Conservation (phyloP, 305 asterid species). For the Solanum hybrid region DNA sequence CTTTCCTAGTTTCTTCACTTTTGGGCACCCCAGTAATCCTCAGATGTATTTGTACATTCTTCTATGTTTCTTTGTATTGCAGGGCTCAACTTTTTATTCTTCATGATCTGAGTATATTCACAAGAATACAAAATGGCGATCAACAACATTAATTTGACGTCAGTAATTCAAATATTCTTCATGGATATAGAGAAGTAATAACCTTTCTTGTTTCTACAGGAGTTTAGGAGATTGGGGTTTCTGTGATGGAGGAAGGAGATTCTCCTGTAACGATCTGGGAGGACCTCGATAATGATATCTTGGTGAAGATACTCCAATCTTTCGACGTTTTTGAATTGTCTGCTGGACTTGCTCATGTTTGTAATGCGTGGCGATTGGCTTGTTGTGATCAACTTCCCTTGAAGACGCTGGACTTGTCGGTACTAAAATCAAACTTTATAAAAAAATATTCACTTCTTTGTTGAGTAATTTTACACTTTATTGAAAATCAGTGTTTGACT, state of each 20-base stretch:
- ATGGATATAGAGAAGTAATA: background rate
- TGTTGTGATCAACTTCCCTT: background rate
- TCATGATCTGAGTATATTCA: background rate
- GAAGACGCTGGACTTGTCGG: constrained; percentile 36
- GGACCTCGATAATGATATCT: constrained; percentile 58
- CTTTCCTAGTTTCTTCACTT: background rate
- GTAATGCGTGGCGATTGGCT: constrained; percentile 53
- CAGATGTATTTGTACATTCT: background rate
- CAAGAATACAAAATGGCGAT: background rate
- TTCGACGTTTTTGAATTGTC: constrained; percentile 46
- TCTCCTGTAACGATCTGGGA: constrained; percentile 43
- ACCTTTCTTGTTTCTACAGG: constrained; percentile 3
- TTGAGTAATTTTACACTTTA: too few species aligned
- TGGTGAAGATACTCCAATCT: constrained; percentile 53
- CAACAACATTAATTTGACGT: background rate
- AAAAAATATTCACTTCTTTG: too few species aligned
- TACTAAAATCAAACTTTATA: background rate
- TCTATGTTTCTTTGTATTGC: background rate
- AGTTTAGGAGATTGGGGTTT: background rate
- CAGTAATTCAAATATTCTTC: background rate
- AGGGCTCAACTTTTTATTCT: background rate
- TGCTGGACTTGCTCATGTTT: constrained; percentile 50
- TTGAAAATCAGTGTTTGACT: too few species aligned
- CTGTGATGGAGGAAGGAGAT: constrained; percentile 40
- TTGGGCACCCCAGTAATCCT: background rate